These are phyloP conservation scores for Mycosphaerella arachidis DNA, from an alignment of 2,329 filamentous ascomycete genomes.

Conservation along the genomic window DNA sequence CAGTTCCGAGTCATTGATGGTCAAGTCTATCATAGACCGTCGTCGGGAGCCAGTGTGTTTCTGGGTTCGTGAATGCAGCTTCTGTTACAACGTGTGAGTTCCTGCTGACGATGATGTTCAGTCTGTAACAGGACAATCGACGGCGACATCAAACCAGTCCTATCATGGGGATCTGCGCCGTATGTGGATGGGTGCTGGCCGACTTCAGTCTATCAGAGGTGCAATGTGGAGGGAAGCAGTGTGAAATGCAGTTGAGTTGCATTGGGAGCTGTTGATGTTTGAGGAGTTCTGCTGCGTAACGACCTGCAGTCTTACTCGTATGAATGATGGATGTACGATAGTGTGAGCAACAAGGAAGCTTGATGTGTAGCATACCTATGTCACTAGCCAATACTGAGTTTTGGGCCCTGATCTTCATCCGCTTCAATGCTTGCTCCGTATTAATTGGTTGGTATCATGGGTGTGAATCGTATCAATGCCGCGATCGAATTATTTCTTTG, in stretches of 20 bases:
- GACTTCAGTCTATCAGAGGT: not conserved
- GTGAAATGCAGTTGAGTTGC: not conserved
- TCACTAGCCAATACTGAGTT: not conserved
- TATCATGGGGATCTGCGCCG: not conserved
- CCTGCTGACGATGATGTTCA: not conserved
- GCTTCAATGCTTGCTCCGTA: not conserved
- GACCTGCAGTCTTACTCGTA: too few species aligned
- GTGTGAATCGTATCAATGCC: not conserved
- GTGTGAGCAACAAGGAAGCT: not conserved
- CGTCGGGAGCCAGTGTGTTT: not conserved
- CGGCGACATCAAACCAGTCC: not conserved
- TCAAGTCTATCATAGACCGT: not conserved
- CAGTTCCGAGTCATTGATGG: not conserved
- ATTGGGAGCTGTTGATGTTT: not conserved
- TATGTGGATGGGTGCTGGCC: not conserved
- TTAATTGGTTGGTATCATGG: conserved; percentile 4
- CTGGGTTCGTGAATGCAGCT: not conserved
- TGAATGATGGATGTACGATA: not conserved
- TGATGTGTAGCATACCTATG: not conserved
- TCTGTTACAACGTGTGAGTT: not conserved
- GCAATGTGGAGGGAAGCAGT: not conserved
- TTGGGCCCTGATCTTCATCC: not conserved
- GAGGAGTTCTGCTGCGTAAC: not conserved
- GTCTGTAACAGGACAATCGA: not conserved
- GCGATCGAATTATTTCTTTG: not conserved